Evolutionary conservation across 257 asterid species (phyloP).

Genomic region (Primulina tabacum): DNA sequence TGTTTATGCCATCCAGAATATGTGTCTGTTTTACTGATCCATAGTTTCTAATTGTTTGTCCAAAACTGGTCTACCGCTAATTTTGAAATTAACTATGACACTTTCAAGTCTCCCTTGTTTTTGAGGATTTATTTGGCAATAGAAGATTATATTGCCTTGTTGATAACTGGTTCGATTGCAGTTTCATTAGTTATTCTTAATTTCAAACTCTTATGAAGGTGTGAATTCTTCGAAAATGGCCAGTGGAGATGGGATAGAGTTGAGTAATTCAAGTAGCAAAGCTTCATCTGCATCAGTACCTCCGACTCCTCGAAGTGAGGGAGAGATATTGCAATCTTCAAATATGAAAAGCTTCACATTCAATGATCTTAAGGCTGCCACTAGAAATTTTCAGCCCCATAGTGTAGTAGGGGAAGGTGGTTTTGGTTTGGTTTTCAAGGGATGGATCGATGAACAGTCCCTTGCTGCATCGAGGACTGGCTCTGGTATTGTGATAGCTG

Average conservation of each 20-base stretch:
- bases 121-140: background rate
- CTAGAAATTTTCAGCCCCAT: constrained; percentile 77
- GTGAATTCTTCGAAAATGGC: constrained; percentile 36
- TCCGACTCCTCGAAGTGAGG: constrained; percentile 53
- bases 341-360: constrained; percentile 56
- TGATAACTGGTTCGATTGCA: background rate
- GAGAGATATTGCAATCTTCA: constrained; percentile 57
- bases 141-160: background rate
- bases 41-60: background rate
- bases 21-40: background rate
- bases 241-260: constrained; percentile 43
- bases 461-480: constrained; percentile 61
- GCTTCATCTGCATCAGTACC: constrained; percentile 52
- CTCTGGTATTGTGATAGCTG: constrained; percentile 63
- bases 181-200: constrained; percentile 15
- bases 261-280: constrained; percentile 41
- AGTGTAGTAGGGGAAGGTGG: constrained; percentile 86
- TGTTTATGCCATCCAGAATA: background rate
- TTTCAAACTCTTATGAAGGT: constrained; percentile 24
- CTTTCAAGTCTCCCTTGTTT: background rate
- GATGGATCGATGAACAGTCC: constrained; percentile 75
- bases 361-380: constrained; percentile 63
- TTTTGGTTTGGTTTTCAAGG: constrained; percentile 75
- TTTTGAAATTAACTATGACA: background rate
- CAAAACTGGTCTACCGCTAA: background rate